Percentiles rank a stretch among this genome's conserved stretches.
These are phyloP conservation scores for Puccinia hordei DNA, from an alignment of 1,284 basidiomycete genomes.

Conservation along the genomic window DNA sequence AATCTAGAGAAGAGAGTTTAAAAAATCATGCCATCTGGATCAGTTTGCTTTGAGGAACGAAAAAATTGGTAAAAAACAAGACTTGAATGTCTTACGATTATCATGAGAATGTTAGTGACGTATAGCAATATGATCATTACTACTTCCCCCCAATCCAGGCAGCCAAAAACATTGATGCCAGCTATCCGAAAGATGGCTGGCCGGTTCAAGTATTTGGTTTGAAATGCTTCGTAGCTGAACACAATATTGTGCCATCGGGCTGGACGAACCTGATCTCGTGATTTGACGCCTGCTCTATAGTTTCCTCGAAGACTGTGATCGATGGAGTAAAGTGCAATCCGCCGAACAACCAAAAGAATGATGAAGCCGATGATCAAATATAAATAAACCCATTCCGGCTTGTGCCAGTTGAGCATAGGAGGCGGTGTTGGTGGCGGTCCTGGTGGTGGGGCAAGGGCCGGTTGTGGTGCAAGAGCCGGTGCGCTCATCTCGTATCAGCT, in stretches of 20 bases:
- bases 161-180: conserved; percentile 2
- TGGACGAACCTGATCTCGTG: background rate
- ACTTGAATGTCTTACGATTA: background rate
- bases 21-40: background rate
- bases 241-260: conserved; percentile 22
- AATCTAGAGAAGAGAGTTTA: background rate
- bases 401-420: background rate
- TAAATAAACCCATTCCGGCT: conserved; percentile 7
- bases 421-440: background rate
- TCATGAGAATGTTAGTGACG: background rate
- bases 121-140: background rate
- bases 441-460: too few relatives aligned
- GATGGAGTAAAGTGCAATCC: background rate
- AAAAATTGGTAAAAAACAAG: background rate
- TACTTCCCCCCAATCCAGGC: conserved; percentile 20
- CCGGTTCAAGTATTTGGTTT: conserved; percentile 33
- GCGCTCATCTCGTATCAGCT: background rate
- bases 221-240: conserved; percentile 20
- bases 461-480: too few relatives aligned
- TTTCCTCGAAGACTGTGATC: conserved; percentile 3
- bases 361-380: background rate
- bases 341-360: background rate
- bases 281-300: background rate
- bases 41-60: background rate
- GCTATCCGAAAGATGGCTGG: conserved; percentile 13